These are phyloP conservation scores for Nitzschia sp. DNA, from an alignment of 108 stramenopile genomes.

Conservation along the genomic window DNA sequence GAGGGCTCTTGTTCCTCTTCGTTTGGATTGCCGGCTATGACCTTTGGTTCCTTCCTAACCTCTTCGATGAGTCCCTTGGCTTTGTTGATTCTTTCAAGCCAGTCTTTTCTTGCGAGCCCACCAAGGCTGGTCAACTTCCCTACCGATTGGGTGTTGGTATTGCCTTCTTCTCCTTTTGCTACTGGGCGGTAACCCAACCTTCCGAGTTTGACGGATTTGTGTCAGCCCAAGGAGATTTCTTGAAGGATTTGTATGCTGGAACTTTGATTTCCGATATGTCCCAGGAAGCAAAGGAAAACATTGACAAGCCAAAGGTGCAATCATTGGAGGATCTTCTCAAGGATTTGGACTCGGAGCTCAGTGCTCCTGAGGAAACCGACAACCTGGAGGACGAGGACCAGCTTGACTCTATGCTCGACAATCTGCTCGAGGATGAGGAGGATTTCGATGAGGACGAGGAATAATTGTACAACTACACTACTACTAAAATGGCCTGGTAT, in stretches of 20 bases:
- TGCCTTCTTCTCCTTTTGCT: slow-evolving; percentile 91
- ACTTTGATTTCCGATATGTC: slow-evolving; percentile 95
- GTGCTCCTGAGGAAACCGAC: slow-evolving; percentile 74
- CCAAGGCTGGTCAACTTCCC: slow-evolving; percentile 83
- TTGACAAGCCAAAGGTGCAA: slow-evolving; percentile 96
- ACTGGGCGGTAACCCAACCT: slow-evolving; percentile 98
- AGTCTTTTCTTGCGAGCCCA: slow-evolving; percentile 79
- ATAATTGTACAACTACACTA: slow-evolving; percentile 19
- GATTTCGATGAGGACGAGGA: slow-evolving; percentile 58
- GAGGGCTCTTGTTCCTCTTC: slow-evolving; percentile 87
- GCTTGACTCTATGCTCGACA: slow-evolving; percentile 67
- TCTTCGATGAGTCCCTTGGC: slow-evolving; percentile 95
- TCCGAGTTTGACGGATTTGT: slow-evolving; percentile 99
- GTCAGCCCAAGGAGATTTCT: slow-evolving; percentile 93
- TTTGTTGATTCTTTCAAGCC: slow-evolving; percentile 97
- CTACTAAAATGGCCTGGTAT: neutral
- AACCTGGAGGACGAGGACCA: slow-evolving; percentile 72
- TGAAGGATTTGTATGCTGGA: slow-evolving; percentile 97
- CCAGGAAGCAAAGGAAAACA: slow-evolving; percentile 93
- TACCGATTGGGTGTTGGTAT: slow-evolving; percentile 90
- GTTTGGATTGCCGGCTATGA: slow-evolving; percentile 96
- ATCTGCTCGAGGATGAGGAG: slow-evolving; percentile 74
- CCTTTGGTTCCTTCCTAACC: slow-evolving; percentile 95
- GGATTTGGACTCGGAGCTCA: slow-evolving; percentile 72
- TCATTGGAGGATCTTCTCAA: slow-evolving; percentile 93